phyloP scores from a whole-genome alignment of 495 filamentous ascomycete species.

The Daldinia decipiens region DNA sequence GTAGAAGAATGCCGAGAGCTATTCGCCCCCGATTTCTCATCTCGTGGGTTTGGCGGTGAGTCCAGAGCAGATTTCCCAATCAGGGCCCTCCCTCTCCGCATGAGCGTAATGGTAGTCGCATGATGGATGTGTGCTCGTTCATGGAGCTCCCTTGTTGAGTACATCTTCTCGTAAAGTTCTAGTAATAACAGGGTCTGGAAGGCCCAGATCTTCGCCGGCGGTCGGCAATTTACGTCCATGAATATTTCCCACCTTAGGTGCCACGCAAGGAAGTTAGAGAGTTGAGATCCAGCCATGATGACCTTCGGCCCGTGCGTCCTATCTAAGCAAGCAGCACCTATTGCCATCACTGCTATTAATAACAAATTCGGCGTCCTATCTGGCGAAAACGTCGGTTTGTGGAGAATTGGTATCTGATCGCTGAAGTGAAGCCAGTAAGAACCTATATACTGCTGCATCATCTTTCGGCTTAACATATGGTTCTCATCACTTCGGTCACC shows the following conservation, averaged over 20 bases:
- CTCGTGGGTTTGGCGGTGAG: constrained; percentile 82
- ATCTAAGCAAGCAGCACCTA: constrained; percentile 90
- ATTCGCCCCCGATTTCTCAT: constrained; percentile 64
- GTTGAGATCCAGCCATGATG: constrained; percentile 75
- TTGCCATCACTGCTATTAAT: constrained; percentile 91
- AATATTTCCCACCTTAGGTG: constrained; percentile 94
- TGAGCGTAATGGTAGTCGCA: constrained; percentile 92
- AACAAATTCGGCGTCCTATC: constrained; percentile 86
- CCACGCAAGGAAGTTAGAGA: constrained; percentile 90
- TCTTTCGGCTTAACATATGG: constrained; percentile 86
- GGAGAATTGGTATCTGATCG: constrained; percentile 91
- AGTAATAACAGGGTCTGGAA: constrained; percentile 92
- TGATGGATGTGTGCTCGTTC: constrained; percentile 98
- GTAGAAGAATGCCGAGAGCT: constrained; percentile 70
- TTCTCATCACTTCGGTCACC: constrained; percentile 75
- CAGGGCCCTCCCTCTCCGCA: constrained; percentile 91
- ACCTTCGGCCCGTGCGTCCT: constrained; percentile 77
- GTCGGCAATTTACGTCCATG: constrained; percentile 88
- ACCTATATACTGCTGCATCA: constrained; percentile 94
- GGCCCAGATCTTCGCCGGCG: constrained; percentile 96
- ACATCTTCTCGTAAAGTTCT: constrained; percentile 97
- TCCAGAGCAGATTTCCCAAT: constrained; percentile 91
- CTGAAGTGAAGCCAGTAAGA: constrained; percentile 97
- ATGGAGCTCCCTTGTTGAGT: constrained; percentile 87
- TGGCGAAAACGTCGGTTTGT: constrained; percentile 91